These are phyloP conservation scores for Beauveria caledonica DNA, from an alignment of 2,329 filamentous ascomycete species.

Conservation along the genomic window DNA sequence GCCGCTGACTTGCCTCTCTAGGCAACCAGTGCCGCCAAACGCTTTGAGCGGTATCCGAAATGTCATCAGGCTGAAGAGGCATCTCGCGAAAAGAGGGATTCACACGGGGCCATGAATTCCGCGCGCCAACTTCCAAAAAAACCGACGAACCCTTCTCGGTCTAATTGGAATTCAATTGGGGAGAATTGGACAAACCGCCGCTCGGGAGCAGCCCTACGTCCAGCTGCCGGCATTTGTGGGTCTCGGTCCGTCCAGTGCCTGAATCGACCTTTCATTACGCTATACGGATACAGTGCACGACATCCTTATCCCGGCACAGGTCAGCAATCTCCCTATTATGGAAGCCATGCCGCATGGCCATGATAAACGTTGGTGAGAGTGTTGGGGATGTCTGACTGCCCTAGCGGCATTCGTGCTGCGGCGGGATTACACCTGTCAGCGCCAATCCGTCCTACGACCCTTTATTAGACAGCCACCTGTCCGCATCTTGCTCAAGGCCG, in stretches of 20 bases:
- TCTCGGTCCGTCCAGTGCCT: not conserved
- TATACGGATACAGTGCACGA: not conserved
- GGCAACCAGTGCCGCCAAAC: constrained; percentile 1
- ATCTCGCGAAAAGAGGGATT: not conserved
- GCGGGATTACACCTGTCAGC: constrained; percentile 10
- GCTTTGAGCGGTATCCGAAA: not conserved
- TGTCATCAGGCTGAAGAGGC: not conserved
- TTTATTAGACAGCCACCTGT: constrained; percentile 6
- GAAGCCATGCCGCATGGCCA: constrained; percentile 3
- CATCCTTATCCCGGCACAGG: not conserved
- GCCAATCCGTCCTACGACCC: not conserved
- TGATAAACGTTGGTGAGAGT: not conserved
- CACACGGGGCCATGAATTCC: not conserved
- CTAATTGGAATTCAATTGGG: not conserved
- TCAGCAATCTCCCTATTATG: constrained; percentile 4
- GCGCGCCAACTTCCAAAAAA: not conserved
- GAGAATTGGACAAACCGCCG: not conserved
- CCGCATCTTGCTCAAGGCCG: not conserved
- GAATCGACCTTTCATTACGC: not conserved
- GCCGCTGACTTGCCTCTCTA: constrained; percentile 7
- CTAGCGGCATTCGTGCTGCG: constrained; percentile 8
- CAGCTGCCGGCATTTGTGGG: not conserved
- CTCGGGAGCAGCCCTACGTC: not conserved
- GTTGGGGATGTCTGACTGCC: constrained; percentile 3
- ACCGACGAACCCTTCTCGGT: not conserved